Evolutionary conservation across 1,139 yeast genomes (phyloP).

Genomic region (Komagataea norvegica): DNA sequence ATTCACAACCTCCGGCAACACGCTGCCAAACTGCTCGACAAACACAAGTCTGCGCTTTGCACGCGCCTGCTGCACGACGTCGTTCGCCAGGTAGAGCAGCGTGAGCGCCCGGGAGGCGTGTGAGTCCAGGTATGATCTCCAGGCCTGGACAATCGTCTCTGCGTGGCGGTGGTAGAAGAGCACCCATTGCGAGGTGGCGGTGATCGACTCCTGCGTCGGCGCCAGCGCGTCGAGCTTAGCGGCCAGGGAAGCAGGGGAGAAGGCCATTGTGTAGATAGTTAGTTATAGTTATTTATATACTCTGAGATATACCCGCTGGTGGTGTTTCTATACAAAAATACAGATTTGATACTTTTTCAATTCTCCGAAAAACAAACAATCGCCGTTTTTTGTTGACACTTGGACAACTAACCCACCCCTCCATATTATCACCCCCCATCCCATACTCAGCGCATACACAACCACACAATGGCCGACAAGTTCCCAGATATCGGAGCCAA

Average conservation of each 20-base stretch:
- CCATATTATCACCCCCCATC: too few species aligned
- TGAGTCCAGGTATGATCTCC: conserved; percentile 48
- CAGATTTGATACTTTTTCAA: too few species aligned
- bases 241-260: neutral
- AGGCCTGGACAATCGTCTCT: conserved; percentile 51
- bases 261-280: neutral
- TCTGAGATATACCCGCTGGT: too few species aligned
- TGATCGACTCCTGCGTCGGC: conserved; percentile 76
- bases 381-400: too few species aligned
- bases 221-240: conserved; percentile 3
- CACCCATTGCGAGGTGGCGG: conserved; percentile 81
- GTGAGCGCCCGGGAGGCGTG: conserved; percentile 49
- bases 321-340: neutral
- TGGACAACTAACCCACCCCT: too few species aligned
- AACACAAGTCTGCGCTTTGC: conserved; percentile 61
- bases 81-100: conserved; percentile 72
- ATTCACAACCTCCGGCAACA: conserved; percentile 34
- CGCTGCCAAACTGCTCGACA: conserved; percentile 50
- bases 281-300: neutral
- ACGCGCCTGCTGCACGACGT: conserved; percentile 76
- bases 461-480: conserved; percentile 63
- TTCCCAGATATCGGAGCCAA: conserved; percentile 73
- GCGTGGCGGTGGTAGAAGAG: conserved; percentile 72
- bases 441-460: too few species aligned
- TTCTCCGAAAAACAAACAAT: too few species aligned